Evolutionary conservation across 1,284 basidiomycete genomes (phyloP).

Genomic region (Meripilus lineatus): DNA sequence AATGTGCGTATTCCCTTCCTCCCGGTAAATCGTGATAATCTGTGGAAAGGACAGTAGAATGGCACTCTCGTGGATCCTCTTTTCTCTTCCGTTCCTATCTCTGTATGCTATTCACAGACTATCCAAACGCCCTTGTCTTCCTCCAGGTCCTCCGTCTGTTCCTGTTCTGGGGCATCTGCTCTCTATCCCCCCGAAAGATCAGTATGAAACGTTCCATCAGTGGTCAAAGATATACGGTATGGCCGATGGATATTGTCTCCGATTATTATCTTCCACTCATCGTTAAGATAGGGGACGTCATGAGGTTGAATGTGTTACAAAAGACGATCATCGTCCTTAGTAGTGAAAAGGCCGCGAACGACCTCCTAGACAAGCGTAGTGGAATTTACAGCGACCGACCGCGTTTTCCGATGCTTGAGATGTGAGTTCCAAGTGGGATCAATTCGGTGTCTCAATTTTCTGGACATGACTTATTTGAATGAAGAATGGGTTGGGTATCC

Average conservation of each 20-base stretch:
- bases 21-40: too few species aligned
- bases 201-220: background rate
- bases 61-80: too few species aligned
- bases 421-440: background rate
- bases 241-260: background rate
- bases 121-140: background rate
- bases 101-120: background rate
- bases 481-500: background rate
- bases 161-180: background rate
- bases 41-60: too few species aligned
- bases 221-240: background rate
- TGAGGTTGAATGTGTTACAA: slow-evolving; percentile 27
- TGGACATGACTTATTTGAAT: background rate
- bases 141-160: background rate
- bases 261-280: background rate
- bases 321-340: slow-evolving; percentile 2
- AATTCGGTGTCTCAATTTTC: background rate
- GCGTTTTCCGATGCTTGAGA: background rate
- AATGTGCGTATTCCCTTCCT: too few species aligned
- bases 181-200: background rate
- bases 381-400: slow-evolving; percentile 38
- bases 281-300: background rate
- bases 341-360: slow-evolving; percentile 40
- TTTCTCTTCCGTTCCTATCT: background rate
- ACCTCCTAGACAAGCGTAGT: slow-evolving; percentile 43